Evolutionary conservation across 1,284 basidiomycete genomes (phyloP), one percentile per base, ranked within the genome.

Genomic region (Neotropicomus parvogracilis): DNA sequence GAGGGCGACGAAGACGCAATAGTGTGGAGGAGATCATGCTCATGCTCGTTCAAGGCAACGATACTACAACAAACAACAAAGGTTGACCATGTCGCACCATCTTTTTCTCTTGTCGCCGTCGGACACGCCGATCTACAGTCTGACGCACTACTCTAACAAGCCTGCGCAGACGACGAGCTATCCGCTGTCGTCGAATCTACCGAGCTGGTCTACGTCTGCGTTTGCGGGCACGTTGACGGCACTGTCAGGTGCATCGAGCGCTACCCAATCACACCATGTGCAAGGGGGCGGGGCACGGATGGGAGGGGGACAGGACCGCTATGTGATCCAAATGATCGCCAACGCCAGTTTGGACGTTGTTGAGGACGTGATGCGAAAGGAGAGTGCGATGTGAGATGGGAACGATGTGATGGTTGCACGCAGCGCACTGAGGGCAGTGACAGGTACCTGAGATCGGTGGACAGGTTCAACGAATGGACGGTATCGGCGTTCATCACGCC

Each of bases 391-490:
- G 94, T 95, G 69, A 68, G 88, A 72, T 3, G 40, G 19, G 39
- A 37, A n/a, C 12, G 14, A 8, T 8, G 21, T 56, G 53, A 50
- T 54, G 45, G 46, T 33, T 35, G 34, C 46, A 10, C 26, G 4
- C 14, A 36, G 31, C n/a, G n/a, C n/a, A 47, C 59, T 59, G 48
- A 58, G 53, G 43, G 49, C 48, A 24, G 44, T 53, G 60, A 57
- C 55, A 97, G 94, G 85, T 95, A 95, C 67, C 75, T 97, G 50
- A 94, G 93, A 64, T 82, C 83, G 17, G 83, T 97, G 48, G 94
- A 97, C 76, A 90, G 87, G 70, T 95, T 97, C 72, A 97, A 97
- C 64, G 95, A 97, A 65, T 97, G 95, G 94, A 93, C 82, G 2
- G 84, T 97, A 17, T 97, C 94, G 9, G 92, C 90, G 26, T 97